Evolutionary conservation across 257 asterid species (phyloP).

Genomic region (Cinchona pubescens): DNA sequence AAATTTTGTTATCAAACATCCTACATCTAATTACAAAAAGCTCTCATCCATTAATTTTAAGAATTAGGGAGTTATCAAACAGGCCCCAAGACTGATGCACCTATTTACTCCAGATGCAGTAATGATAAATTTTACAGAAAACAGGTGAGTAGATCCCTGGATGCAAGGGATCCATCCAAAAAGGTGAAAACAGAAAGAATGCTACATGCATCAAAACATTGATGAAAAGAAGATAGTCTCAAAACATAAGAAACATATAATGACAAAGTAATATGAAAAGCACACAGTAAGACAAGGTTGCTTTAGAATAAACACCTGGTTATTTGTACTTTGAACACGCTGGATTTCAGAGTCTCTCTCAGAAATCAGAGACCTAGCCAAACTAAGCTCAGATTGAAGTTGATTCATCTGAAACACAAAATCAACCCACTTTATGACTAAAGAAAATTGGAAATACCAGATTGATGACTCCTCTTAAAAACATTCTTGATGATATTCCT

Average conservation of each 20-base stretch:
- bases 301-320: slow-evolving; percentile 59
- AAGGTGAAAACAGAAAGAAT: neutral
- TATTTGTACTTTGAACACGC: slow-evolving; percentile 67
- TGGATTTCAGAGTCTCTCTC: slow-evolving; percentile 90
- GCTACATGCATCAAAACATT: neutral
- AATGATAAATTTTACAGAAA: neutral
- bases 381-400: slow-evolving; percentile 83
- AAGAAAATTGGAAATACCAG: neutral
- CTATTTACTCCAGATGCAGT: neutral
- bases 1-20: too few species aligned
- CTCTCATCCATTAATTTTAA: neutral
- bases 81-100: neutral
- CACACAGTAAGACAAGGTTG: neutral
- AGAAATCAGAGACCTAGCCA: slow-evolving; percentile 87
- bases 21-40: too few species aligned
- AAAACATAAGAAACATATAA: neutral
- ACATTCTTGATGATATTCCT: neutral
- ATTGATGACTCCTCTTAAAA: neutral
- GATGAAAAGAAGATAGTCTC: neutral
- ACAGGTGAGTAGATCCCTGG: neutral
- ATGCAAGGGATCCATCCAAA: neutral
- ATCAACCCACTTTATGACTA: neutral
- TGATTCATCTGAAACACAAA: slow-evolving; percentile 76
- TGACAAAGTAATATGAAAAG: neutral
- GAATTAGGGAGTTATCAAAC: neutral